Evolutionary conservation across 2,329 filamentous ascomycete genomes (phyloP).

Genomic region (Fusarium irregulare): DNA sequence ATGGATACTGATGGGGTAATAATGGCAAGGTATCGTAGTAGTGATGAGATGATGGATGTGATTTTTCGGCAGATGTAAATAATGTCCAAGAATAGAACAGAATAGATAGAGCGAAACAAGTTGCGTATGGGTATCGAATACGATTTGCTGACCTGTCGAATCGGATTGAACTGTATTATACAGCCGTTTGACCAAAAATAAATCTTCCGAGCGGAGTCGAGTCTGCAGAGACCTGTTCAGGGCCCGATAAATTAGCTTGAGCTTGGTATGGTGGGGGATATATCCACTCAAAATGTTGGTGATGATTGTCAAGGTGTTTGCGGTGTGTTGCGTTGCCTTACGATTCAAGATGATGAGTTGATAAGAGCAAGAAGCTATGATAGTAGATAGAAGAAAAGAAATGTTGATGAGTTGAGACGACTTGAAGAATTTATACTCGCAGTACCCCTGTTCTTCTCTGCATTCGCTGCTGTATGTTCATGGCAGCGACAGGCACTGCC

Average conservation of each 20-base stretch:
- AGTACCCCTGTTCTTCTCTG: constrained; percentile 8
- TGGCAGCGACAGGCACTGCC: not conserved
- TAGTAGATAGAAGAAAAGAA: not conserved
- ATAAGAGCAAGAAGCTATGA: not conserved
- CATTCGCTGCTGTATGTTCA: not conserved
- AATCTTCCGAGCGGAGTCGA: constrained; percentile 30
- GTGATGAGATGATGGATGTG: not conserved
- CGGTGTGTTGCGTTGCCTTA: not conserved
- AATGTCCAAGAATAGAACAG: not conserved
- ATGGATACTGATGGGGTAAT: not conserved
- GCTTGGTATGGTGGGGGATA: constrained; percentile 22
- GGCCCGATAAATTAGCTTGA: constrained; percentile 32
- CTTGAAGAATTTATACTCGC: not conserved
- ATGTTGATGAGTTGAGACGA: not conserved
- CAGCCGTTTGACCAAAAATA: constrained; percentile 13
- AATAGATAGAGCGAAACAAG: not conserved
- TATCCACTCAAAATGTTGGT: constrained; percentile 22
- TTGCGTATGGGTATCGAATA: not conserved
- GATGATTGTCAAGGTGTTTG: not conserved
- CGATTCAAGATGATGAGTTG: not conserved
- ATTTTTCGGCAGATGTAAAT: constrained; percentile 5
- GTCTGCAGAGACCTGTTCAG: constrained; percentile 3
- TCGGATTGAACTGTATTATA: constrained; percentile 8
- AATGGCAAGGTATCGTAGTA: not conserved
- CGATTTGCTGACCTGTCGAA: constrained; percentile 17